Evolutionary conservation across 768 basidiomycete species (phyloP).

Genomic region (Hygrocybe punicea): DNA sequence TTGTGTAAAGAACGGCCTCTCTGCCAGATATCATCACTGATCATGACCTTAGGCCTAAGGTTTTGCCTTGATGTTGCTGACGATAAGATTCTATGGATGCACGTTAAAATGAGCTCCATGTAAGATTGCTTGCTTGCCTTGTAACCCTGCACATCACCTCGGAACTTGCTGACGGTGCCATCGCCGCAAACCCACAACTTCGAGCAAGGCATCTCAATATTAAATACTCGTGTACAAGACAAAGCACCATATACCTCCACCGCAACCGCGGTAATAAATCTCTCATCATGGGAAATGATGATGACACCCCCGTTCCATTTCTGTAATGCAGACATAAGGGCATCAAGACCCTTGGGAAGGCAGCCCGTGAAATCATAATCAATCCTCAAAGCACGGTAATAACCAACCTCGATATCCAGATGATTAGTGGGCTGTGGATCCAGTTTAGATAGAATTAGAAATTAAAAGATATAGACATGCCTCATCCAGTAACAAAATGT

Average conservation of each 20-base stretch:
- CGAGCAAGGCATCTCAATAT: constrained; percentile 8
- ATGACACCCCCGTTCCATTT: constrained; percentile 91
- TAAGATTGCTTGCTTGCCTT: constrained; percentile 51
- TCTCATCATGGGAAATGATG: constrained; percentile 91
- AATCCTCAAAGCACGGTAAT: constrained; percentile 5
- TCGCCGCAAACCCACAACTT: constrained; percentile 94
- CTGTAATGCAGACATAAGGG: constrained; percentile 78
- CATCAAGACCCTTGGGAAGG: constrained; percentile 81
- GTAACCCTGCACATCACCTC: constrained; percentile 86
- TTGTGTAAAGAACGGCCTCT: too few species aligned
- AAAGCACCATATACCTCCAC: constrained; percentile 55
- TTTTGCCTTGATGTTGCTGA: constrained; percentile 63
- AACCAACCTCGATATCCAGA: constrained; percentile 80
- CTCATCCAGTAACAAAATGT: constrained; percentile 92
- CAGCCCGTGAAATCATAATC: constrained; percentile 5
- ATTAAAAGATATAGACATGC: constrained; percentile 38
- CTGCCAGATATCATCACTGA: background rate
- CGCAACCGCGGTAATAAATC: constrained; percentile 88
- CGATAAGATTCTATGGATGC: constrained; percentile 62
- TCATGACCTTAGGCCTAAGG: too few species aligned
- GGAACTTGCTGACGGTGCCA: constrained; percentile 76
- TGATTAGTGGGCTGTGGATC: constrained; percentile 80
- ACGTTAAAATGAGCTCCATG: background rate
- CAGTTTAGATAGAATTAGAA: constrained; percentile 1
- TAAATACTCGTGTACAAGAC: background rate